These are phyloP conservation scores for Colletotrichum echinochloae DNA, from an alignment of 2,329 filamentous ascomycete species.

Conservation along the genomic window DNA sequence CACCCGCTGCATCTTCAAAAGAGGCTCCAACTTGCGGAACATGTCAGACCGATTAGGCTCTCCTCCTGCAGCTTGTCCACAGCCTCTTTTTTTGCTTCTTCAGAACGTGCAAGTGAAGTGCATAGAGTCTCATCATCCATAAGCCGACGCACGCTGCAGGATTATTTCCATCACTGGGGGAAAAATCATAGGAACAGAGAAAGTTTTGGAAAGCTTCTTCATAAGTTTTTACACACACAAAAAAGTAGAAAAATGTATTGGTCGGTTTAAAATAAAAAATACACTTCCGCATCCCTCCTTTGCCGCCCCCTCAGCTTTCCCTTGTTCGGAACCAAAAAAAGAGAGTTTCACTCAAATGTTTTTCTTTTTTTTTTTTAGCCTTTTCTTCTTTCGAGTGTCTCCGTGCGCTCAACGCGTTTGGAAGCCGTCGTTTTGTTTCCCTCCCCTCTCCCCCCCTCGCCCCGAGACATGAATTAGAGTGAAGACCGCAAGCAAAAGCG, in stretches of 20 bases:
- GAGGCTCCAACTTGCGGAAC: neutral
- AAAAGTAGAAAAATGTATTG: slow-evolving; percentile 19
- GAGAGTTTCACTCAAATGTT: neutral
- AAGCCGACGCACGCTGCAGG: no score
- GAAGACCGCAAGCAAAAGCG: slow-evolving; percentile 7
- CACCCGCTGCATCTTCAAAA: neutral
- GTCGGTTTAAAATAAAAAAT: slow-evolving; percentile 8
- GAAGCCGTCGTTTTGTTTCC: neutral
- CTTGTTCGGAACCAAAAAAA: neutral
- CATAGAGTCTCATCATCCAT: no score
- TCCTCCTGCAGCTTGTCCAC: no score
- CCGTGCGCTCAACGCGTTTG: slow-evolving; percentile 3
- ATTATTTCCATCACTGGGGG: no score
- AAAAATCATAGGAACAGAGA: no score
- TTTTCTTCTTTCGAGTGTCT: neutral
- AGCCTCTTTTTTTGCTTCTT: no score
- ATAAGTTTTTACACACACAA: slow-evolving; percentile 28
- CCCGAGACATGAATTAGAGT: slow-evolving; percentile 24
- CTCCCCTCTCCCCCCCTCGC: no score
- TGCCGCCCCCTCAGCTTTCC: neutral
- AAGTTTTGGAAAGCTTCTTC: slow-evolving; percentile 8
- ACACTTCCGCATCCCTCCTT: slow-evolving; percentile 5
- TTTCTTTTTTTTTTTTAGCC: no score
- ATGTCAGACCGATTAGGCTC: neutral
- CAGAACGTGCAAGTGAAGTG: neutral